A percentile compares a stretch with the other conserved stretches of the same genome.
phyloP scores from a whole-genome alignment of 2,329 filamentous ascomycete species.

The Pestalotiopsis fici region DNA sequence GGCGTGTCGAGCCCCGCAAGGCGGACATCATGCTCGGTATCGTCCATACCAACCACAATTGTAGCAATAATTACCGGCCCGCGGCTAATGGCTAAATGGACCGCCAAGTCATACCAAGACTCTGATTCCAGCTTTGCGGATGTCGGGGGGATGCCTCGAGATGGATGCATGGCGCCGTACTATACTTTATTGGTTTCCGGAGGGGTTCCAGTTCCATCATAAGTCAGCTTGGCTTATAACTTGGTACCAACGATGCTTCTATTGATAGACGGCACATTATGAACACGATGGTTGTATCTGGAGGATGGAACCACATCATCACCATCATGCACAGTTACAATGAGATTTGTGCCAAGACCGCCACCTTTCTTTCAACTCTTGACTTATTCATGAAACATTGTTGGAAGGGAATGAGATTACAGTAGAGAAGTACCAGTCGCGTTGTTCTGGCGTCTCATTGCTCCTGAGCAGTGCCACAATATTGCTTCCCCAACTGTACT shows the following conservation, averaged over 20 bases:
- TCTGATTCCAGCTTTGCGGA: neutral
- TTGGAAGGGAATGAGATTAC: no score
- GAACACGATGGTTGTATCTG: neutral
- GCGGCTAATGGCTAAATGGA: neutral
- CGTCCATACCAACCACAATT: neutral
- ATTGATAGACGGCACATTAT: neutral
- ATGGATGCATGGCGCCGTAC: neutral
- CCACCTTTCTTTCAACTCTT: no score
- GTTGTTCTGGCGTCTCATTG: no score
- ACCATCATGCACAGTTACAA: no score
- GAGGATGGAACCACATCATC: no score
- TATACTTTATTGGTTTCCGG: neutral
- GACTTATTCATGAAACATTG: no score
- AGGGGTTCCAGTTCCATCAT: neutral
- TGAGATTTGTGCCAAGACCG: no score
- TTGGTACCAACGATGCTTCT: neutral
- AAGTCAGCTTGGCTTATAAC: neutral
- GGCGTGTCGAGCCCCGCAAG: neutral
- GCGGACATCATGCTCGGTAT: neutral
- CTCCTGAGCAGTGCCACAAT: neutral
- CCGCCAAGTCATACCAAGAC: neutral
- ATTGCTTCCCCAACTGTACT: neutral
- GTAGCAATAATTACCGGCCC: neutral
- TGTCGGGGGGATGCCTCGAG: neutral
- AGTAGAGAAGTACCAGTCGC: no score